phyloP scores from a whole-genome alignment of 345 rosid genomes.

The Populus nigra region DNA sequence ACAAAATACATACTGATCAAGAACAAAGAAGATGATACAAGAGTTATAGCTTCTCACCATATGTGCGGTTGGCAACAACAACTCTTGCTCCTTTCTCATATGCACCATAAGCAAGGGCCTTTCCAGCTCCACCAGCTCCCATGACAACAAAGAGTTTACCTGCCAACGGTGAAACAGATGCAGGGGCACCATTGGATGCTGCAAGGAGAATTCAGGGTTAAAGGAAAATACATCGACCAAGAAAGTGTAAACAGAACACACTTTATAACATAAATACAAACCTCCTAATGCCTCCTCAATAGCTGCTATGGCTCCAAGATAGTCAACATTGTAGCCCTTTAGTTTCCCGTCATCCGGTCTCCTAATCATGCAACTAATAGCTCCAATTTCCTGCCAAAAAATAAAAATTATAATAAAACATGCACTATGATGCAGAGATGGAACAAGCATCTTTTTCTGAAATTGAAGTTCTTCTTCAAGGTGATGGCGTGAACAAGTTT shows the following conservation, averaged over 20 bases:
- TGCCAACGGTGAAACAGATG: conserved; percentile 47
- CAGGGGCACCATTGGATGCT: conserved; percentile 37
- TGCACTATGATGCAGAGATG: background rate
- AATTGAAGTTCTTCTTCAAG: background rate
- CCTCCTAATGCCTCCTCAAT: conserved; percentile 61
- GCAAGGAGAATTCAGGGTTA: conserved; percentile 6
- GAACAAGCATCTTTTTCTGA: background rate
- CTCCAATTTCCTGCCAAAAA: conserved; percentile 47
- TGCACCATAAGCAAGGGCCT: conserved; percentile 63
- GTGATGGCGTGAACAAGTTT: background rate
- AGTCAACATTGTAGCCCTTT: conserved; percentile 55
- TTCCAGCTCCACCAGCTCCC: conserved; percentile 74
- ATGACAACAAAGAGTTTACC: conserved; percentile 59
- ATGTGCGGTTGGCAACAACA: conserved; percentile 55
- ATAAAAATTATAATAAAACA: background rate
- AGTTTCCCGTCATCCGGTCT: conserved; percentile 50
- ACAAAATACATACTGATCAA: background rate
- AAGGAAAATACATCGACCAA: background rate
- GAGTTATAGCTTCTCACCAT: conserved; percentile 31
- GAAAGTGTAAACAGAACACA: background rate
- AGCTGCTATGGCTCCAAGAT: conserved; percentile 58
- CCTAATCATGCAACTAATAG: conserved; percentile 56
- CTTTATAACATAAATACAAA: conserved; percentile 13
- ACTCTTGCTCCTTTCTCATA: conserved; percentile 62
- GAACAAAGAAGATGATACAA: background rate